phyloP scores from a whole-genome alignment of 164 flowering plant genomes.

The Protea cynaroides region DNA sequence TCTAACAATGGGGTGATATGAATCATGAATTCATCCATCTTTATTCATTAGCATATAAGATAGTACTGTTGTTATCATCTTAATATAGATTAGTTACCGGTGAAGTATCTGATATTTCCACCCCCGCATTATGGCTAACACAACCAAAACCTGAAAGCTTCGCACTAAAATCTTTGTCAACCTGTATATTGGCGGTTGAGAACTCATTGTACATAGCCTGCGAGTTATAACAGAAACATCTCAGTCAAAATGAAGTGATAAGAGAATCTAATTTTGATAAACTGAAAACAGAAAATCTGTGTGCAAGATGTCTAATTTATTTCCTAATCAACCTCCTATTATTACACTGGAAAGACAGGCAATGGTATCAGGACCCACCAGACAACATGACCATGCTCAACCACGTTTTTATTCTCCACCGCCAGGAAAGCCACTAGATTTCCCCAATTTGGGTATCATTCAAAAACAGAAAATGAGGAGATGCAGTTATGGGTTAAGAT shows the following conservation, averaged over 20 bases:
- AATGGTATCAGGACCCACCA: too few relatives aligned
- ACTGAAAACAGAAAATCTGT: too few relatives aligned
- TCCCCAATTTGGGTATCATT: too few relatives aligned
- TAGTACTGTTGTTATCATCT: neutral
- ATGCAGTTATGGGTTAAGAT: too few relatives aligned
- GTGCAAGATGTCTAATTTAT: too few relatives aligned
- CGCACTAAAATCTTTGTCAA: conserved; percentile 94
- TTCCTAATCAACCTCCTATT: too few relatives aligned
- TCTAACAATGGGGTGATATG: neutral
- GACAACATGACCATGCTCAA: too few relatives aligned
- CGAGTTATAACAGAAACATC: conserved; percentile 5
- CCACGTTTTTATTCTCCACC: too few relatives aligned
- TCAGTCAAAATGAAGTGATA: neutral
- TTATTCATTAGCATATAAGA: neutral
- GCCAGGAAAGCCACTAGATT: too few relatives aligned
- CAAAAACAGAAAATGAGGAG: too few relatives aligned
- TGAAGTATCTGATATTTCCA: conserved; percentile 56
- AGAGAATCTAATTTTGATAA: neutral
- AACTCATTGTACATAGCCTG: conserved; percentile 99
- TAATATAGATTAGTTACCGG: conserved; percentile 42
- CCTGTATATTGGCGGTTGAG: conserved; percentile 82
- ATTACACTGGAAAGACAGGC: too few relatives aligned
- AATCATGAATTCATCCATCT: neutral
- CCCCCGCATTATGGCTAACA: conserved; percentile 58
- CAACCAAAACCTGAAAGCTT: conserved; percentile 99